A percentile compares a stretch with the other conserved stretches of the same genome.
These are phyloP conservation scores for Mucor saturninus DNA, from an alignment of 371 early-diverging fungal species.

Conservation along the genomic window DNA sequence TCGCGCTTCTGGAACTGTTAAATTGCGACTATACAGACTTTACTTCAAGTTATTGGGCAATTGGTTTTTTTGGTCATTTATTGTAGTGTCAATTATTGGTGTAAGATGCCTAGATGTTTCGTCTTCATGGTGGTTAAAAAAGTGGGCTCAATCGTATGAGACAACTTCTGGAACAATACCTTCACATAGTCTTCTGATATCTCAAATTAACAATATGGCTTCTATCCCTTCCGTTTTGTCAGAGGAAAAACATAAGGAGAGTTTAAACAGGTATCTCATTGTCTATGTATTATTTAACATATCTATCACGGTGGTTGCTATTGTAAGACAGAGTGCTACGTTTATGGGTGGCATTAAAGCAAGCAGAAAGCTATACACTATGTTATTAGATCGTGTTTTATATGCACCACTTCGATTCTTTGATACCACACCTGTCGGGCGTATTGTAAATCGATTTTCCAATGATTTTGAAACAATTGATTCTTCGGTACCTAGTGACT, in stretches of 20 bases:
- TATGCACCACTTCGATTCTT: conserved; percentile 44
- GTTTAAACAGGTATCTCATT: conserved; percentile 33
- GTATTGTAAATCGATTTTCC: conserved; percentile 77
- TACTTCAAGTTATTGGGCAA: conserved; percentile 48
- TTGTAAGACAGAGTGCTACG: conserved; percentile 28
- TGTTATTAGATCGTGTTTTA: conserved; percentile 26
- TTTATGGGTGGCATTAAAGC: conserved; percentile 53
- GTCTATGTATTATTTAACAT: conserved; percentile 49
- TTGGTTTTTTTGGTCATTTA: conserved; percentile 41
- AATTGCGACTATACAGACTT: conserved; percentile 43
- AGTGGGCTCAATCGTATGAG: conserved; percentile 51
- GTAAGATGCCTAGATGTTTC: conserved; percentile 45
- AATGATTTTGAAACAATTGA: conserved; percentile 54
- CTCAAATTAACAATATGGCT: not conserved
- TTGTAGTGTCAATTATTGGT: conserved; percentile 35
- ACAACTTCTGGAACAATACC: not conserved
- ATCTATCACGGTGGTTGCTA: conserved; percentile 31
- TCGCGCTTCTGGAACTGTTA: conserved; percentile 51
- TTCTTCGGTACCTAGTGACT: conserved; percentile 40
- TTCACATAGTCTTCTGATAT: not conserved
- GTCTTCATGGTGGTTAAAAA: conserved; percentile 54
- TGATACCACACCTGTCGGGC: conserved; percentile 60
- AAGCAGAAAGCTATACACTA: conserved; percentile 13
- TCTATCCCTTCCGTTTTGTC: not conserved
- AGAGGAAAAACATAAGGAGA: not conserved